These are phyloP conservation scores for Ziziphus jujuba DNA, from an alignment of 306 rosid genomes.

Conservation along the genomic window DNA sequence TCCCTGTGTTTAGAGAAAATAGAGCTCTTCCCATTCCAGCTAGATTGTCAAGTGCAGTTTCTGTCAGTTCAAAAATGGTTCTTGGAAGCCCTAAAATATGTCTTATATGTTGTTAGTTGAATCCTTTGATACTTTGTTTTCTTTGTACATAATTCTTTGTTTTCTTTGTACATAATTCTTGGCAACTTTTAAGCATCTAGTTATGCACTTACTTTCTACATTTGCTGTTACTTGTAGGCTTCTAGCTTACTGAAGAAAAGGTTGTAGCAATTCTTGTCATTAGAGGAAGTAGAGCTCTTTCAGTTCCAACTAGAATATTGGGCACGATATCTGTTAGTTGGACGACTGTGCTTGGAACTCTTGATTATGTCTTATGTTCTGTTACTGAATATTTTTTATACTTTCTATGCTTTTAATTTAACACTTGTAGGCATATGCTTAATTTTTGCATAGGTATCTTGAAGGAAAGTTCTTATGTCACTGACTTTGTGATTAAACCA, in stretches of 20 bases:
- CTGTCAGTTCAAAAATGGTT: constrained; percentile 5
- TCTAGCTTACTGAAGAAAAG: constrained; percentile 5
- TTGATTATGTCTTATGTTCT: neutral
- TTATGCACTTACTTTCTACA: neutral
- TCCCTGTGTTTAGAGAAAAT: neutral
- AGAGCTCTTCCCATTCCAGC: constrained; percentile 15
- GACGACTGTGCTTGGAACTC: constrained; percentile 4
- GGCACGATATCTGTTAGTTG: constrained; percentile 15
- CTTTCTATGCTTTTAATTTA: neutral
- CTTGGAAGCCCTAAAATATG: neutral
- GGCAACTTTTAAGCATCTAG: too few species aligned
- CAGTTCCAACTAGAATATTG: constrained; percentile 8
- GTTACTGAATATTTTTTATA: neutral
- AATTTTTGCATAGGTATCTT: neutral
- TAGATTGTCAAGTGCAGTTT: constrained; percentile 17
- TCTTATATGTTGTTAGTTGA: neutral
- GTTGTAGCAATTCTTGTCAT: neutral
- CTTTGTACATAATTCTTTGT: neutral
- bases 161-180: neutral
- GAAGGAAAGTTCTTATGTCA: neutral
- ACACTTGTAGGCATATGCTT: neutral
- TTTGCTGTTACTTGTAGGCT: too few species aligned
- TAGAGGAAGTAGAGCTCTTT: constrained; percentile 15
- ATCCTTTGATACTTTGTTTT: neutral
- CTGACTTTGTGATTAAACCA: too few species aligned